Base-by-base conservation (phyloP, 2,329 filamentous ascomycete species). In the Cercospora citrullina region DNA sequence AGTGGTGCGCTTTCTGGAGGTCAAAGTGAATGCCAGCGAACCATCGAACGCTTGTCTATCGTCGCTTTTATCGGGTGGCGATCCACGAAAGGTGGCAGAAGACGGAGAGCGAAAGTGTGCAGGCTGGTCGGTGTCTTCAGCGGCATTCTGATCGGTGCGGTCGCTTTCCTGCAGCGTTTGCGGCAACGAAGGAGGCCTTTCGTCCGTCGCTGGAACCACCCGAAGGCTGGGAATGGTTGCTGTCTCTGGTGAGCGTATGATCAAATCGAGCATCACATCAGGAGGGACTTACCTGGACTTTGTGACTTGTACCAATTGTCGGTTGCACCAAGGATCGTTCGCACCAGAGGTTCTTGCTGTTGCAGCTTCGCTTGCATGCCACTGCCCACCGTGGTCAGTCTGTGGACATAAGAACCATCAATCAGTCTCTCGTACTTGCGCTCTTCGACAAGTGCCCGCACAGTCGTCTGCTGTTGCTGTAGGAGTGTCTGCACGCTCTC, bases 1-100 rank as follows among this genome's bases (percentile, higher is more conserved):
- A 23, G 51, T 21, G 57, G 61, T 64, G 28, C 61, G 61, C 48
- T 64, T 64, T 31, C 23, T 45, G 42, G 60, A 45, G 26, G 14
- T n/a, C 60, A 23, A 10, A 39, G 60, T 48, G 14, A n/a, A 14
- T 53, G 21, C 18, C 28, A 18, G 31, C 7, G 9, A 21, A 16
- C 7, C 14, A n/a, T 23, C 42, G 18, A 36, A 59, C 31, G 28
- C 55, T 33, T 59, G 28, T 16, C 16, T 45, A 18, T 12, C 26
- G 8, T 31, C 26, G 10, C n/a, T 26, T 18, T 30, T 45, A 8
- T 28, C 61, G 10, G 28, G 14, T 36, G 61, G 57, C 9, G 12
- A 30, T 5, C 18, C 61, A 30, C 61, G 61, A 18, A 58, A 57
- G 30, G 61, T 64, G 8, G 10, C 60, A 9, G 60, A 55, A 9